A percentile compares a stretch with the other conserved stretches of the same genome.
These are phyloP conservation scores for Rhodotorula kratochvilovae DNA, from an alignment of 768 basidiomycete genomes.

Conservation along the genomic window DNA sequence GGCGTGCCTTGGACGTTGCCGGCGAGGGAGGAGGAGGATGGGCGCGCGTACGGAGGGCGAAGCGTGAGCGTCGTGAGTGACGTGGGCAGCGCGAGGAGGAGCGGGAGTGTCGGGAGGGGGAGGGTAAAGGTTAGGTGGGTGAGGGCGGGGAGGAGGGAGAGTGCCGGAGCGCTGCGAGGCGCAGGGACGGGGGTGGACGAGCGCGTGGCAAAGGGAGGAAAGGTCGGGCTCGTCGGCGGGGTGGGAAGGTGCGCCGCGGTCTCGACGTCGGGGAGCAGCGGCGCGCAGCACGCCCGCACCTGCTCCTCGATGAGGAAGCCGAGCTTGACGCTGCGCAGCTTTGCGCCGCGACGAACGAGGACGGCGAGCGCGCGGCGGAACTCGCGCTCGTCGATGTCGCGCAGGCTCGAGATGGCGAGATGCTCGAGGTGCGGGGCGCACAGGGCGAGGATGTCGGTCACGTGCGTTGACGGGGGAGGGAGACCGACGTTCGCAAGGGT, in stretches of 20 bases:
- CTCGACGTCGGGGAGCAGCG: background rate
- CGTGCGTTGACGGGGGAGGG: slow-evolving; percentile 26
- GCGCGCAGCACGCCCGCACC: background rate
- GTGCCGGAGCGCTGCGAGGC: background rate
- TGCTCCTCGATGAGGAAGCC: slow-evolving; percentile 29
- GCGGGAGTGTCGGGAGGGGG: slow-evolving; percentile 2
- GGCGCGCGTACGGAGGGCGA: slow-evolving; percentile 13
- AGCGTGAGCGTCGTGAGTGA: slow-evolving; percentile 2
- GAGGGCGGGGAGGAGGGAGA: slow-evolving; percentile 11
- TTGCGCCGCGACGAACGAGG: background rate
- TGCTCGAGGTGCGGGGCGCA: slow-evolving; percentile 1
- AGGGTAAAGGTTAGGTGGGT: slow-evolving; percentile 18
- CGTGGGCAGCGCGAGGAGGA: slow-evolving; percentile 19
- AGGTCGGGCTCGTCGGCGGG: background rate
- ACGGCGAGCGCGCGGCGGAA: background rate
- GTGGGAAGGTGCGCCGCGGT: background rate
- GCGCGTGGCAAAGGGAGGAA: background rate
- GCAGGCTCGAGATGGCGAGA: slow-evolving; percentile 24
- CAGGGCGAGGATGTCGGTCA: slow-evolving; percentile 5
- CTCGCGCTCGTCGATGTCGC: slow-evolving; percentile 17
- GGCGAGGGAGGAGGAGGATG: background rate
- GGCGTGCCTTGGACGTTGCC: background rate
- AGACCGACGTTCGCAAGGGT: slow-evolving; percentile 35
- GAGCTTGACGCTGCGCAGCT: slow-evolving; percentile 7
- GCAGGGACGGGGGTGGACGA: background rate